These are phyloP conservation scores for Ophiocordyceps unilateralis DNA, from an alignment of 2,329 filamentous ascomycete genomes.

Conservation along the genomic window DNA sequence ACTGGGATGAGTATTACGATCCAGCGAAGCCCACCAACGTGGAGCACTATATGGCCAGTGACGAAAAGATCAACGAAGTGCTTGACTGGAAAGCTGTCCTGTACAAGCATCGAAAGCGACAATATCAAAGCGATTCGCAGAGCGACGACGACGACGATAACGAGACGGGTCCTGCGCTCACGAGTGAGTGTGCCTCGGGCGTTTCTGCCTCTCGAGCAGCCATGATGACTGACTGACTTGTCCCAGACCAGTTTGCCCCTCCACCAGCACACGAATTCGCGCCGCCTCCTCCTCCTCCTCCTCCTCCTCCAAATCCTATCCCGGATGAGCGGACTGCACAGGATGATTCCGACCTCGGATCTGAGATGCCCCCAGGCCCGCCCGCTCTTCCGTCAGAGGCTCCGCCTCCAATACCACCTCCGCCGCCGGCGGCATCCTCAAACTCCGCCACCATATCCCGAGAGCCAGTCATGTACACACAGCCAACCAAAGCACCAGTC, in stretches of 20 bases:
- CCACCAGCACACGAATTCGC: slow-evolving; percentile 23
- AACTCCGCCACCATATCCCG: slow-evolving; percentile 51
- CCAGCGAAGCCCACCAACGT: slow-evolving; percentile 67
- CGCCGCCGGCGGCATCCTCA: slow-evolving; percentile 15
- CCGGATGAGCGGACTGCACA: slow-evolving; percentile 47
- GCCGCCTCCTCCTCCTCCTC: slow-evolving; percentile 33
- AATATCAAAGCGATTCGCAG: slow-evolving; percentile 19
- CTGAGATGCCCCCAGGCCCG: slow-evolving; percentile 34
- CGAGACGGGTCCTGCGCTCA: slow-evolving; percentile 6
- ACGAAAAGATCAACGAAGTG: slow-evolving; percentile 65
- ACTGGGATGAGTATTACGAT: slow-evolving; percentile 90
- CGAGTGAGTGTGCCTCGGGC: slow-evolving; percentile 14
- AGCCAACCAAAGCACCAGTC: slow-evolving; percentile 8
- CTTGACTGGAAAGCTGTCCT: slow-evolving; percentile 73
- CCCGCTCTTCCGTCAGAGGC: slow-evolving; percentile 15
- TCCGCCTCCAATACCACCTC: slow-evolving; percentile 8
- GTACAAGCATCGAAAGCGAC: slow-evolving; percentile 47
- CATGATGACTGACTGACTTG: not conserved
- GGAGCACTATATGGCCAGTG: slow-evolving; percentile 68
- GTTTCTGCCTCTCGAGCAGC: not conserved
- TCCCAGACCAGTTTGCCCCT: slow-evolving; percentile 1
- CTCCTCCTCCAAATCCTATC: slow-evolving; percentile 15
- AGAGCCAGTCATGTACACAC: slow-evolving; percentile 57
- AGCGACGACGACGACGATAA: slow-evolving; percentile 22
- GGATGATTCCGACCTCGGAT: slow-evolving; percentile 48